Evolutionary conservation across 805 yeast genomes (phyloP), one percentile per base, ranked within the genome.

Genomic region (Grigorovia jiainica): DNA sequence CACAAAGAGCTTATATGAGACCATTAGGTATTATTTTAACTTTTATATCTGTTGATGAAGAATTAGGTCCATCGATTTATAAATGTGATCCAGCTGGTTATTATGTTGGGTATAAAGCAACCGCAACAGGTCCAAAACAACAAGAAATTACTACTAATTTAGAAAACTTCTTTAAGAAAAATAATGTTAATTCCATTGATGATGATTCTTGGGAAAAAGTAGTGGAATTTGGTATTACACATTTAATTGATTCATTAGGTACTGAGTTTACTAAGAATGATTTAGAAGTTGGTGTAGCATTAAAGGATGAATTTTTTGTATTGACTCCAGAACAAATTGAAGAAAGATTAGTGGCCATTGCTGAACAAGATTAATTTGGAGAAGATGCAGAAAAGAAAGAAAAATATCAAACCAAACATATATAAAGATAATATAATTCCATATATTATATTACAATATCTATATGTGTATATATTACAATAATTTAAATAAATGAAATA

Each of bases 71-170:
- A 21, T 78, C 79, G 54, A 72, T 92, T 46, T 87, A 76, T 70
- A 92, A 90, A 69, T 80, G 92, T 51, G 98, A 92, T 65, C 98
- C 98, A 15, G 97, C 98, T 3, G 98, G 98, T 7, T 90, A 90
- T 65, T 92, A 70, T 60, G 80, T 85, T 42, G 92, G 95, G 23
- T 85, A 84, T 49, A 82, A 82, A 65, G 97, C 97, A 2, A 81
- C 87, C 24, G 79, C 97, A 8, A 84, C 96, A 3, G 98, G 98
- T 3, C 97, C 97, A 42, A 92, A 90, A 65, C 97, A 89, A 68
- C 97, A 89, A 63, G 97, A 92, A 66, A 86, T 95, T 35, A 79
- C 81, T 46, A 87, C 95, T 36, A 79, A 82, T 51, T 72, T 92
- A 56, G 97, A 92, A 61, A 90, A 90, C 71, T 83, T 82, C 58